Percentiles rank a stretch among this genome's conserved stretches.
phyloP scores from a whole-genome alignment of 306 rosid genomes.

The Glycine tomentella region DNA sequence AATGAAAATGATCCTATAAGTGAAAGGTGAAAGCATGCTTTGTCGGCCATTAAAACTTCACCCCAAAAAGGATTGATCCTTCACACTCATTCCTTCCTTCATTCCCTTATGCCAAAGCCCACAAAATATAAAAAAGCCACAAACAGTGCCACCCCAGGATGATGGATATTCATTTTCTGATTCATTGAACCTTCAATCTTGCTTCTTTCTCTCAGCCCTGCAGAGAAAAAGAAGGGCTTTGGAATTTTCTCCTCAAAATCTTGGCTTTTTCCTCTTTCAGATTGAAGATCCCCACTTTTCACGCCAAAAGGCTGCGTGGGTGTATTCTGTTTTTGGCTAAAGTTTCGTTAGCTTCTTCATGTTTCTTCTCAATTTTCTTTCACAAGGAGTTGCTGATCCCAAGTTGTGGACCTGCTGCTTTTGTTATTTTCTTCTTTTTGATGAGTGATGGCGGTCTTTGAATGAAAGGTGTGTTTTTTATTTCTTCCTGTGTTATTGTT shows the following conservation, averaged over 20 bases:
- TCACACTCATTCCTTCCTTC: conserved; percentile 32
- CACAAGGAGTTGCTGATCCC: conserved; percentile 51
- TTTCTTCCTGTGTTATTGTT: neutral
- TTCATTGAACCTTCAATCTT: conserved; percentile 44
- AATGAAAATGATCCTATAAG: conserved; percentile 35
- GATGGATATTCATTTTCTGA: conserved; percentile 47
- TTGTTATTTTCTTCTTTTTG: conserved; percentile 52
- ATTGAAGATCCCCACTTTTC: conserved; percentile 66
- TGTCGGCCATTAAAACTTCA: conserved; percentile 83
- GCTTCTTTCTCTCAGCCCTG: conserved; percentile 9
- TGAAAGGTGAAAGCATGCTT: conserved; percentile 61
- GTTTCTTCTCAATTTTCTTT: conserved; percentile 54
- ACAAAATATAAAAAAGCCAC: conserved; percentile 10
- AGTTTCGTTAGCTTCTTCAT: conserved; percentile 52
- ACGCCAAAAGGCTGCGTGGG: conserved; percentile 51
- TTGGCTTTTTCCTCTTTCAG: conserved; percentile 43
- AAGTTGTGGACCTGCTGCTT: conserved; percentile 63
- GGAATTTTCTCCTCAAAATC: conserved; percentile 52
- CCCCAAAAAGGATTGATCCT: conserved; percentile 27
- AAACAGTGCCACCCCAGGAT: neutral
- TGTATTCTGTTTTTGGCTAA: conserved; percentile 47
- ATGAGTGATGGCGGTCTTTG: conserved; percentile 53
- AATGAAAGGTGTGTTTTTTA: conserved; percentile 56
- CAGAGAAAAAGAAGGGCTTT: conserved; percentile 21
- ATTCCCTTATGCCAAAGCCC: conserved; percentile 23